Evolutionary conservation across 1,284 basidiomycete genomes (phyloP), one percentile per base, ranked within the genome.

Genomic region (Hortiboletus rubellus): DNA sequence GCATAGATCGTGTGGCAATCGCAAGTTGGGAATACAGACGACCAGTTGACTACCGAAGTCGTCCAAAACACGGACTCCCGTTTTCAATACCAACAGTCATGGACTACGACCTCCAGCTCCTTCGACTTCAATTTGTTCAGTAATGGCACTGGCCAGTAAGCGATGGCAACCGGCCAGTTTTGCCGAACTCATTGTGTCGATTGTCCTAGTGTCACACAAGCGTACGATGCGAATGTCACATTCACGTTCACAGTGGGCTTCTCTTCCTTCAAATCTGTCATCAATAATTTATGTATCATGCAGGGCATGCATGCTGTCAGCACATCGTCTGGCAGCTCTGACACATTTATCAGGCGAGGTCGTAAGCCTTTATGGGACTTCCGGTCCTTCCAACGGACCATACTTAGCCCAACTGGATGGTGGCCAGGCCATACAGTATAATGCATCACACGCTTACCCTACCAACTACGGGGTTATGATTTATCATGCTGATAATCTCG

Each of bases 111-210:
- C 41, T 62, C 69, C 5, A 45, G 52, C 24, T 5, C 38, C 46
- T 6, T 68, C 27, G 54, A 70, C 44, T 59, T 71, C 15, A 47
- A 49, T 31, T 43, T 70, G 5, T 71, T 73, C 40, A 53, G 24
- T 30, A 69, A 71, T 33, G 65, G 64, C 10, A 69, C 66, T 40
- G 75, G 72, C 38, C 73, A 75, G 74, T 76, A 50, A 70, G 75
- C 38, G 12, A 46, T 44, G 15, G 17, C 4, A 38, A 34, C 24
- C n/a, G 3, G 11, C 9, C 8, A 33, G 12, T 43, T 44, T 52
- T 44, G 30, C 17, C 1, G 18, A 24, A 30, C 44, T 58, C 41
- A 60, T 7, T 8, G 7, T 31, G 33, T 54, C 37, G 9, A 27
- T 36, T 7, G 10, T 45, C 37, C 17, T 30, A 75, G 74, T 30